phyloP scores from a whole-genome alignment of 1,284 basidiomycete genomes.

The Ustilago esculenta region DNA sequence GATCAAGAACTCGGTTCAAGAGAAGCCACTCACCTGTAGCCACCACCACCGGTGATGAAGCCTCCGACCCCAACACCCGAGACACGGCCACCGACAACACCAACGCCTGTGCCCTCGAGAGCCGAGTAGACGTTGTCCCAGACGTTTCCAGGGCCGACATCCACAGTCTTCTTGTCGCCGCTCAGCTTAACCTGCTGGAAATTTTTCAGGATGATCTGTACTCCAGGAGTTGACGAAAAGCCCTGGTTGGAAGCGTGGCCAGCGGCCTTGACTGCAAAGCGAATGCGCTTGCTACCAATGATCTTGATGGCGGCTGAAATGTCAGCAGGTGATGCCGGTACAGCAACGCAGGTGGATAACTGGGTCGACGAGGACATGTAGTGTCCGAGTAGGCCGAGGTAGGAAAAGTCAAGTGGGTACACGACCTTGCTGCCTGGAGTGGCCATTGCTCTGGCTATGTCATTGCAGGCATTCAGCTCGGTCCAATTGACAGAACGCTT shows the following conservation, averaged over 20 bases:
- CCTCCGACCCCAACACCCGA: conserved; percentile 55
- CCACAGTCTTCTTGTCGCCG: conserved; percentile 46
- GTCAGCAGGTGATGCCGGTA: conserved; percentile 41
- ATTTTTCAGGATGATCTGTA: conserved; percentile 45
- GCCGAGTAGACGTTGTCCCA: conserved; percentile 55
- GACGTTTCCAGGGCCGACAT: conserved; percentile 48
- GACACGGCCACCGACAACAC: conserved; percentile 52
- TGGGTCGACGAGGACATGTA: conserved; percentile 44
- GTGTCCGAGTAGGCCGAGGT: conserved; percentile 24
- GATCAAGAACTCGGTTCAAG: no score
- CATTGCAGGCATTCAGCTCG: conserved; percentile 39
- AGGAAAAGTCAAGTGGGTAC: conserved; percentile 34
- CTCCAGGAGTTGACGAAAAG: conserved; percentile 52
- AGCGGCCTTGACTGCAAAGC: conserved; percentile 48
- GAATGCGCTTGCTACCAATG: conserved; percentile 43
- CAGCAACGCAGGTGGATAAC: conserved; percentile 40
- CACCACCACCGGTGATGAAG: conserved; percentile 52
- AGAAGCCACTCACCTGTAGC: conserved; percentile 11
- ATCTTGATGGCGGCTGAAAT: conserved; percentile 46
- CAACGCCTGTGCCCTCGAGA: conserved; percentile 32
- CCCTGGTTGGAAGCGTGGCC: conserved; percentile 55
- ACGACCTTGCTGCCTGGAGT: conserved; percentile 20
- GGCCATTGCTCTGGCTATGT: conserved; percentile 21
- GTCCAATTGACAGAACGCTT: conserved; percentile 37
- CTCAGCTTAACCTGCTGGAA: conserved; percentile 47